Base-by-base conservation (phyloP, 2,329 filamentous ascomycete species). In the Exophiala dermatitidis region DNA sequence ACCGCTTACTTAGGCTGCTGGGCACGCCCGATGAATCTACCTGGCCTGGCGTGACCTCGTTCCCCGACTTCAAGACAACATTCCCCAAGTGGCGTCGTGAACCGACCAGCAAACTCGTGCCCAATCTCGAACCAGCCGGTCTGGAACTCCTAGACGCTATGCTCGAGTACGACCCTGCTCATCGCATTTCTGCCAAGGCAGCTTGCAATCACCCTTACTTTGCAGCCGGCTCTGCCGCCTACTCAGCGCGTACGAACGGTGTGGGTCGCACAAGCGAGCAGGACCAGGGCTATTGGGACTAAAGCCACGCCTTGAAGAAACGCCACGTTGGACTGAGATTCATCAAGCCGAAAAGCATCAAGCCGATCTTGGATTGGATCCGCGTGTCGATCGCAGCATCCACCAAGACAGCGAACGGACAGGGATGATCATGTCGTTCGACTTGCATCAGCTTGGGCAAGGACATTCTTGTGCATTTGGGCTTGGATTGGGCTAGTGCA, bases 1-100 rank as follows among this genome's bases (percentile, higher is more conserved):
- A 67, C 52, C 41, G 45, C 38, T 43, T 33, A 41, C 52, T n/a
- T 57, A 86, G 84, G 54, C 72, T 89, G 34, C 81, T 95, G 37
- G 89, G 90, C 60, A 95, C 90, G 3, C 90, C 90, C 2, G 82
- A 82, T 50, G 90, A 95, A 67, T 77, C 82, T 5, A 77, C 82
- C 54, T 95, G 90, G 90, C 90, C 90, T 32, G 90, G 90, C 56
- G 89, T 95, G 54, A 93, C 88, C n/a, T 90, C 87, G 5, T 94
- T 94, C 74, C 90, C 90, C 40, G 90, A 95, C 71, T 95, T 90
- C 78, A 95, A 95, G 72, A 70, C 86, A 30, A 90, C 87, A 2
- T 95, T 95, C 72, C 90, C 90, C 60, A 94, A 94, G 73, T 95
- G 90, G 90, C 78, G 79, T 63, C 82, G 88, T 53, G 85, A 90